Conservation (phyloP, 2,329 filamentous ascomycete genomes). For the Neofusicoccum kwambonambiense region DNA sequence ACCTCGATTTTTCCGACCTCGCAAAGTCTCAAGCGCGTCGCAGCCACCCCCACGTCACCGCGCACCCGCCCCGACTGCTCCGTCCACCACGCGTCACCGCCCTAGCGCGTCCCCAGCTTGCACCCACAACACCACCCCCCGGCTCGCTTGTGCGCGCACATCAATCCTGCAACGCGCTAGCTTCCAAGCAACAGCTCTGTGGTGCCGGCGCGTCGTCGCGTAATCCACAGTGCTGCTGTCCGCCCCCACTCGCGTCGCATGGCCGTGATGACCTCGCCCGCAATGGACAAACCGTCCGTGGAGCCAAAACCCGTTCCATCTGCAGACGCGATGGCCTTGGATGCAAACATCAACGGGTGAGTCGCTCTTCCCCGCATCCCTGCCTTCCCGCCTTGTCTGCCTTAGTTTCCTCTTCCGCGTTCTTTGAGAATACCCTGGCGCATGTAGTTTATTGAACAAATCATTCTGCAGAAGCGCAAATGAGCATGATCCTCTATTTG, state of each 20-base stretch:
- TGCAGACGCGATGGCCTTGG: conserved; percentile 53
- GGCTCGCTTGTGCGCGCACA: conserved; percentile 13
- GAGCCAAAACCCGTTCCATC: conserved; percentile 51
- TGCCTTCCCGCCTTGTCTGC: conserved; percentile 2
- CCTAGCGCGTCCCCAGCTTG: conserved; percentile 16
- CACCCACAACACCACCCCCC: conserved; percentile 13
- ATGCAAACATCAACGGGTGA: conserved; percentile 60
- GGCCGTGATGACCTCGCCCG: conserved; percentile 41
- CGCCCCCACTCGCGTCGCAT: conserved; percentile 26
- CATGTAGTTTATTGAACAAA: conserved; percentile 23
- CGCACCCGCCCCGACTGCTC: conserved; percentile 10
- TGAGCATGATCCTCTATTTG: conserved; percentile 33
- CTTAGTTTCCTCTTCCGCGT: conserved; percentile 18
- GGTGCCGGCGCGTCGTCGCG: conserved; percentile 17
- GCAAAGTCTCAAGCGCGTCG: conserved; percentile 18
- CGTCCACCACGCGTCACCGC: conserved; percentile 15
- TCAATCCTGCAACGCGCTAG: conserved; percentile 13
- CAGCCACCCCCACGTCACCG: conserved; percentile 18
- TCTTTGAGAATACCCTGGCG: conserved; percentile 20
- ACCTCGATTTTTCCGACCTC: conserved; percentile 19
- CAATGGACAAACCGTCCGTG: conserved; percentile 36
- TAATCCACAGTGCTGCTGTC: conserved; percentile 15
- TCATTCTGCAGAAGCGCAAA: conserved; percentile 22
- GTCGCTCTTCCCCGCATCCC: conserved; percentile 38
- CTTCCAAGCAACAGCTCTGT: conserved; percentile 10